A percentile compares a stretch with the other conserved stretches of the same genome.
Conservation (phyloP, 2,329 filamentous ascomycete species). For the Bipolaris gigantea region DNA sequence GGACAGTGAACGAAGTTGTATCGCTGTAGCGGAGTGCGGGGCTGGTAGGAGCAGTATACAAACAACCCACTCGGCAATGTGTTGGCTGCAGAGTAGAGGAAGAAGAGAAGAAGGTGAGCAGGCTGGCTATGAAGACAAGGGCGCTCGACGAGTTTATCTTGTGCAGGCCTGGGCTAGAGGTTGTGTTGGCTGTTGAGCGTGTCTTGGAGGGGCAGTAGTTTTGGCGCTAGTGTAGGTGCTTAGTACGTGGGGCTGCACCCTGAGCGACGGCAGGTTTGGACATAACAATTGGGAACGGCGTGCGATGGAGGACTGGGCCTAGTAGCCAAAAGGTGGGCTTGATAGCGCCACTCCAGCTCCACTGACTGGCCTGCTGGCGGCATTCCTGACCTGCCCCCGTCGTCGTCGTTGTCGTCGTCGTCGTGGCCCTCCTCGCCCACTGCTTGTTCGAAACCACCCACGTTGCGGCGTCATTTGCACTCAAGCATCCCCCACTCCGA, state of each 20-base stretch:
- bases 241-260: slow-evolving; percentile 31
- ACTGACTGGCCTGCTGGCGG: slow-evolving; percentile 18
- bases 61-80: slow-evolving; percentile 17
- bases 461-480: slow-evolving; percentile 25
- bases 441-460: slow-evolving; percentile 31
- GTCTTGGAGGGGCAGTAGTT: slow-evolving; percentile 26
- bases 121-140: slow-evolving; percentile 10
- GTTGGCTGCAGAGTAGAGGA: slow-evolving; percentile 2
- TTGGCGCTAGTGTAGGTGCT: slow-evolving; percentile 22
- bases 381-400: slow-evolving; percentile 6
- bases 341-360: slow-evolving; percentile 7
- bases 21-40: slow-evolving; percentile 19
- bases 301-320: slow-evolving; percentile 9
- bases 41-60: slow-evolving; percentile 18
- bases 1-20: slow-evolving; percentile 14
- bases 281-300: slow-evolving; percentile 19
- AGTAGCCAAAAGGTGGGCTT: slow-evolving; percentile 6
- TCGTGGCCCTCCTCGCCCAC: slow-evolving; percentile 13
- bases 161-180: slow-evolving; percentile 20
- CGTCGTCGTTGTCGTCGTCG: slow-evolving; percentile 4
- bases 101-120: slow-evolving; percentile 2
- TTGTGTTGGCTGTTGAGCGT: slow-evolving; percentile 30
- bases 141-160: slow-evolving; percentile 28
- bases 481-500: slow-evolving; percentile 30
- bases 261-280: slow-evolving; percentile 21